These are phyloP conservation scores for Trichoderma endophyticum DNA, from an alignment of 2,329 filamentous ascomycete genomes.

Conservation along the genomic window DNA sequence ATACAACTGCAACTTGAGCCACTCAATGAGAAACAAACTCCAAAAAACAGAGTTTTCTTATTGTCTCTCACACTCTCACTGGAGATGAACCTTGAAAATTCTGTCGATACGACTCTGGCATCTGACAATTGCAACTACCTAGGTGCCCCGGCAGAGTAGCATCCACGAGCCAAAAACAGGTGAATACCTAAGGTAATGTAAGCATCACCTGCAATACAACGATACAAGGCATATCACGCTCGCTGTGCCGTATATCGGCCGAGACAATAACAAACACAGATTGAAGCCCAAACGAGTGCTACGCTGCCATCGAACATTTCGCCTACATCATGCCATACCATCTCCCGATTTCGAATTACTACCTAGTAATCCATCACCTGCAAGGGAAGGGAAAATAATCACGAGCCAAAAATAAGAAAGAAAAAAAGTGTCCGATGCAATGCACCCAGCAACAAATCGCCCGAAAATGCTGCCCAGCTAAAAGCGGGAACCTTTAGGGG, in stretches of 20 bases:
- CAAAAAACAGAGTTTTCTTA: neutral
- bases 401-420: neutral
- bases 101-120: neutral
- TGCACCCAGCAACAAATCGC: neutral
- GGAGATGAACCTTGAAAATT: neutral
- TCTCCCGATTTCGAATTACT: neutral
- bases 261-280: neutral
- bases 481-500: neutral
- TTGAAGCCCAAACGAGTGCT: neutral
- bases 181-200: neutral
- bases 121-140: neutral
- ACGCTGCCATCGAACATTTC: neutral
- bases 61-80: neutral
- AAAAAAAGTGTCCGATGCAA: neutral
- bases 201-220: constrained; percentile 2
- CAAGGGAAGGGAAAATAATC: neutral
- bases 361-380: neutral
- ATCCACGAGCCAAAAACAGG: neutral
- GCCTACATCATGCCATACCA: neutral
- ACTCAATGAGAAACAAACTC: neutral
- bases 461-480: neutral
- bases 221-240: neutral
- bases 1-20: neutral
- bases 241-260: neutral
- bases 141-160: neutral